Evolutionary conservation across 2,329 filamentous ascomycete species (phyloP).

Genomic region (Claviceps fusiformis): DNA sequence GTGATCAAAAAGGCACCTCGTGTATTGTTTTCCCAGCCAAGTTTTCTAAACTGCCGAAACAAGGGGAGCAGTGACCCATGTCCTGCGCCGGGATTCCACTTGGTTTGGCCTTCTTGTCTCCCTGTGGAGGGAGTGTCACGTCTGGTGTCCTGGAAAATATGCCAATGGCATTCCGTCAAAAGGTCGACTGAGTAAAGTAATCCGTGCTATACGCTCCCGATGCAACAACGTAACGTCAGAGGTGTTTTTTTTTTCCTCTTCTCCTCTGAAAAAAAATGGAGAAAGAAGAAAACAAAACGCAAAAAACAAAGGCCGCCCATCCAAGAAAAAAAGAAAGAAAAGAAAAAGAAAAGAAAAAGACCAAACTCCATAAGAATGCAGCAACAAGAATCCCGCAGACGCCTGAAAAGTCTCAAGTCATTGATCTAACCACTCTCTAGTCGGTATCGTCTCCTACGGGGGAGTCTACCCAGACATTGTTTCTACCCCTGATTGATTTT

Average conservation of each 20-base stretch:
- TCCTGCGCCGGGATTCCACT: background rate
- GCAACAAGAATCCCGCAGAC: background rate
- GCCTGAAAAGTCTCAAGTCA: background rate
- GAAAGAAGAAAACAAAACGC: background rate
- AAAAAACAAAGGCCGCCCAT: background rate
- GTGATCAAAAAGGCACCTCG: background rate
- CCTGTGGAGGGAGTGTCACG: background rate
- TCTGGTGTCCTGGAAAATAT: background rate
- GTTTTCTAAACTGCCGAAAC: too few relatives aligned
- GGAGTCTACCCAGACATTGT: slow-evolving; percentile 15
- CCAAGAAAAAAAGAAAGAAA: background rate
- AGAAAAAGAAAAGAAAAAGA: background rate
- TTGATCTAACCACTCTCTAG: slow-evolving; percentile 7
- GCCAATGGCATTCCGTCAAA: slow-evolving; percentile 2
- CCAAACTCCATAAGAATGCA: background rate
- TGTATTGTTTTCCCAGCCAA: background rate
- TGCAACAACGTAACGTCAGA: slow-evolving; percentile 7
- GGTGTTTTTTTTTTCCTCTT: background rate
- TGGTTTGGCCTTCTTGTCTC: background rate
- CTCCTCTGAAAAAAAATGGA: background rate
- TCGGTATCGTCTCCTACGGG: slow-evolving; percentile 26
- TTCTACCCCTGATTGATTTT: slow-evolving; percentile 17
- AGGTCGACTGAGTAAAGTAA: slow-evolving; percentile 4
- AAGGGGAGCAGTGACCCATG: background rate
- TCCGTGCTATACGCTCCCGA: slow-evolving; percentile 4